Base-by-base conservation (phyloP, 2,329 filamentous ascomycete species). In the Stagonosporopsis rhizophila region DNA sequence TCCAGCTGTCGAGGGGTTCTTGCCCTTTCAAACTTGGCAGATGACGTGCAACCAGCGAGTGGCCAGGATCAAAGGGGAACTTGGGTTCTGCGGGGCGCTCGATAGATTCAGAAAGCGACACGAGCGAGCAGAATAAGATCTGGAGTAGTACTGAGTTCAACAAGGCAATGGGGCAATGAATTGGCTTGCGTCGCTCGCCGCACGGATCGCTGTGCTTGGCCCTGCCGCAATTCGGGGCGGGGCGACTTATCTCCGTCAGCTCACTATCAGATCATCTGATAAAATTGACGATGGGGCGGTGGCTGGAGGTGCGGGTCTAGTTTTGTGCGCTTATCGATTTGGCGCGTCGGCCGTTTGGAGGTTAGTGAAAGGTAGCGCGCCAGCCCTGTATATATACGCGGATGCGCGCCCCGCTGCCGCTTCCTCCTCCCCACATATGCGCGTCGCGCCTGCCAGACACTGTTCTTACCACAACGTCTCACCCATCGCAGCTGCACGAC, bases 21-120 rank as follows among this genome's bases (percentile, higher is more conserved):
- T 69, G 66, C 69, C 68, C 71, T 67, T 65, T 71, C 71, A 69
- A 73, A 74, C 68, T 68, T 65, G 68, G 69, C 65, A 63, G 66
- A 74, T 75, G 73, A 75, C 73, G 73, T 75, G 70, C 68, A 60
- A 59, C 44, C 52, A 23, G 58, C 52, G 53, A 38, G 56, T 45
- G 48, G 58, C 59, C 53, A 52, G 52, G 47, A 42, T 48, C 30
- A 44, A 44, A 28, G 49, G 45, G 15, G 41, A 44, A 34, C 22
- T 22, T 41, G 44, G 32, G 44, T 25, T 35, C n/a, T 46, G 50
- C 42, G 32, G 47, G 39, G 22, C 39, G 39, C 30, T 32, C 27
- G 28, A 22, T 41, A 46, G 47, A 27, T 37, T 19, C 32, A 44
- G 38, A 54, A 32, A 47, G 52, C 51, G 45, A 62, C 34, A 56